phyloP scores from a whole-genome alignment of 1,139 yeast species.

The Suhomyces bolitotheri region DNA sequence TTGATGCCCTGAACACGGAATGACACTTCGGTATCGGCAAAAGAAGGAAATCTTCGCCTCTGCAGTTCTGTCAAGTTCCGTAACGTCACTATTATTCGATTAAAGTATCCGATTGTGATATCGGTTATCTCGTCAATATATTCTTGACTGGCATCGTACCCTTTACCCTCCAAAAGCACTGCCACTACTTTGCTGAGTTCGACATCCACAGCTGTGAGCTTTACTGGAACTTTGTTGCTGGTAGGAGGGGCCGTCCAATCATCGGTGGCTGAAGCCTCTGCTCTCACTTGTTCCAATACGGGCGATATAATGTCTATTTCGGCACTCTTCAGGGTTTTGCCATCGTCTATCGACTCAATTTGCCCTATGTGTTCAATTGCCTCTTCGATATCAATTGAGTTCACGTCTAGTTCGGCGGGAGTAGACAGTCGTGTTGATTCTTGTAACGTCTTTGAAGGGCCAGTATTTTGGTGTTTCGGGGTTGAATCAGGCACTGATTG shows the following conservation, averaged over 20 bases:
- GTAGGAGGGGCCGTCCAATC: constrained; percentile 4
- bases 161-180: constrained; percentile 37
- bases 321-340: background rate
- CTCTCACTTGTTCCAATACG: constrained; percentile 1
- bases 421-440: background rate
- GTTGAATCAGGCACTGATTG: too few species aligned
- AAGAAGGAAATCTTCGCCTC: constrained; percentile 60
- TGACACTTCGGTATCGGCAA: constrained; percentile 56
- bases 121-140: constrained; percentile 50
- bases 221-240: constrained; percentile 2
- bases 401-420: constrained; percentile 3
- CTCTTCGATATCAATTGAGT: constrained; percentile 9
- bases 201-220: constrained; percentile 32
- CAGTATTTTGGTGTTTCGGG: too few species aligned
- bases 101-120: constrained; percentile 52
- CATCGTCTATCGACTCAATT: constrained; percentile 3
- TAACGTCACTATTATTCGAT: constrained; percentile 46
- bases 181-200: constrained; percentile 38
- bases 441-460: too few species aligned
- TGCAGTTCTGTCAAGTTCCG: constrained; percentile 64
- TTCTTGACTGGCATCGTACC: constrained; percentile 37
- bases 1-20: constrained; percentile 48
- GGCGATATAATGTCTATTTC: constrained; percentile 2
- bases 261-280: constrained; percentile 4
- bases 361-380: constrained; percentile 9